A percentile compares a stretch with the other conserved stretches of the same genome.
phyloP scores from a whole-genome alignment of 148 eudicot species.

The Rhododendron ovatum region DNA sequence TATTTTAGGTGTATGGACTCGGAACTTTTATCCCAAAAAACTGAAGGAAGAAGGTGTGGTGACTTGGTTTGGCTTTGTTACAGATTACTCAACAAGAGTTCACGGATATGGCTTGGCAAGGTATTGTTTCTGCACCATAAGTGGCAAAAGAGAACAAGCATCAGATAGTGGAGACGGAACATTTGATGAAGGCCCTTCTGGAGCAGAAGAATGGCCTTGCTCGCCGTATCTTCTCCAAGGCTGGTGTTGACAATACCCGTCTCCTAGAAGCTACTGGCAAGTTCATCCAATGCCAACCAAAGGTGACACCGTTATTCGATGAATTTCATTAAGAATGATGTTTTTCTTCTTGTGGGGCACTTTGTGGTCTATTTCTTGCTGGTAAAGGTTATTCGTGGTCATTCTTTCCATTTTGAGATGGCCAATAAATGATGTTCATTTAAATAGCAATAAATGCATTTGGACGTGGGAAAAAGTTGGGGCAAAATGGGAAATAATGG shows the following conservation, averaged over 20 bases:
- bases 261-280: slow-evolving; percentile 90
- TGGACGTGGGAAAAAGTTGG: not conserved
- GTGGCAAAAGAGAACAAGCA: slow-evolving; percentile 91
- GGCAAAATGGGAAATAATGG: not conserved
- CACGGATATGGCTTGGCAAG: slow-evolving; percentile 99
- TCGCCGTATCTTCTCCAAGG: slow-evolving; percentile 91
- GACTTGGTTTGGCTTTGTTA: not conserved
- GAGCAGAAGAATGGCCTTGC: slow-evolving; percentile 99
- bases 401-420: not conserved
- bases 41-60: not conserved
- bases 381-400: not conserved
- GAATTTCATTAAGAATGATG: not conserved
- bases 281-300: slow-evolving; percentile 83
- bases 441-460: not conserved
- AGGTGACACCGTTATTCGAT: slow-evolving; percentile 34
- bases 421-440: not conserved
- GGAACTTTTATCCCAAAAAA: not conserved
- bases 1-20: not conserved
- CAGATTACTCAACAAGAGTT: slow-evolving; percentile 91
- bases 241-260: slow-evolving; percentile 84
- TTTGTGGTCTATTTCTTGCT: not conserved
- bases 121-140: slow-evolving; percentile 85
- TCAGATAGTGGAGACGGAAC: slow-evolving; percentile 96
- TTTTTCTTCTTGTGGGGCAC: not conserved
- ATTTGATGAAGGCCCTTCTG: slow-evolving; percentile 81